Conservation (phyloP, 352 stramenopile species). For the Phytophthora ohioensis region DNA sequence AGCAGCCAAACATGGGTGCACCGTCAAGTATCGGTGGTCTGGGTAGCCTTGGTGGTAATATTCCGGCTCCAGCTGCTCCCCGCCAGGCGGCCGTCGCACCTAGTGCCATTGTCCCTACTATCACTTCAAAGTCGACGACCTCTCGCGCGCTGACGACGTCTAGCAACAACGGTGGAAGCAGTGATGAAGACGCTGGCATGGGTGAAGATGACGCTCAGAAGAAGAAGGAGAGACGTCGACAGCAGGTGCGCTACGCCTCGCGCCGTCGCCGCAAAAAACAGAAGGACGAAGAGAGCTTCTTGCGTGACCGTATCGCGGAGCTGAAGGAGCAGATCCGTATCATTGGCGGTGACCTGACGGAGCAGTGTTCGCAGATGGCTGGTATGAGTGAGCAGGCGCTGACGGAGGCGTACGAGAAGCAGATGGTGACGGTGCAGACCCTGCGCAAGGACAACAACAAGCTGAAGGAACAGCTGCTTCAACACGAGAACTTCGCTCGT, state of each 20-base stretch:
- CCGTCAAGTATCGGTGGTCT: constrained; percentile 14
- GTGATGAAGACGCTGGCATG: constrained; percentile 60
- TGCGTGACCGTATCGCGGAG: constrained; percentile 84
- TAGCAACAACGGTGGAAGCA: constrained; percentile 62
- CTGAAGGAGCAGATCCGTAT: constrained; percentile 88
- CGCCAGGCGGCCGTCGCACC: constrained; percentile 36
- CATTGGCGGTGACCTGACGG: constrained; percentile 78
- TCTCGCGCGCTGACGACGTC: constrained; percentile 56
- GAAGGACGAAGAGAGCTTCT: constrained; percentile 85
- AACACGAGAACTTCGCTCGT: constrained; percentile 87
- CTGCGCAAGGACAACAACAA: constrained; percentile 88
- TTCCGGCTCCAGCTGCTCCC: constrained; percentile 12
- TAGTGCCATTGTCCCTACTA: constrained; percentile 52
- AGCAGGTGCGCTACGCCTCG: constrained; percentile 84
- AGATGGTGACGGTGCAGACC: constrained; percentile 83
- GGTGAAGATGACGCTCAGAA: constrained; percentile 69
- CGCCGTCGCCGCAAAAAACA: constrained; percentile 85
- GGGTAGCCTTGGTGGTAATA: constrained; percentile 16
- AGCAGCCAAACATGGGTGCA: constrained; percentile 11
- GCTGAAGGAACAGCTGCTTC: constrained; percentile 81
- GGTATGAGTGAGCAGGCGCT: constrained; percentile 84
- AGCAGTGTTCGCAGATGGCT: constrained; percentile 84
- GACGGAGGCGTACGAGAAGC: constrained; percentile 84
- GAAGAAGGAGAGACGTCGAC: constrained; percentile 83
- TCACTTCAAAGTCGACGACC: constrained; percentile 33